A percentile compares a stretch with the other conserved stretches of the same genome.
These are phyloP conservation scores for Phoma sp. DNA, from an alignment of 2,329 filamentous ascomycete species.

Conservation along the genomic window DNA sequence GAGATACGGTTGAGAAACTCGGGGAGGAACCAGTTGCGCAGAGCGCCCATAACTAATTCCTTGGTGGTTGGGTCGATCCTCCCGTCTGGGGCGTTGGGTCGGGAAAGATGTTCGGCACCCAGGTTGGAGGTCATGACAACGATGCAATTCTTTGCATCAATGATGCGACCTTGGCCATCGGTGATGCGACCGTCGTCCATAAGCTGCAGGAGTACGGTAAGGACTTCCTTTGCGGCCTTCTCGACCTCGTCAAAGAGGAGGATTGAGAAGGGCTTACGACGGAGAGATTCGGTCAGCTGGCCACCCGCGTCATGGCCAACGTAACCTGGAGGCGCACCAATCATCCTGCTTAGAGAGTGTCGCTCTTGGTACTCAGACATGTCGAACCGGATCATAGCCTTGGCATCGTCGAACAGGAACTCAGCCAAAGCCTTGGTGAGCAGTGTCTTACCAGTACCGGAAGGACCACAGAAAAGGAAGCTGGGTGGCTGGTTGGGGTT, in stretches of 20 bases:
- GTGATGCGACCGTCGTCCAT: slow-evolving; percentile 99
- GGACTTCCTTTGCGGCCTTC: slow-evolving; percentile 96
- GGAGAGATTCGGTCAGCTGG: slow-evolving; percentile 92
- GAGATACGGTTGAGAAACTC: slow-evolving; percentile 99
- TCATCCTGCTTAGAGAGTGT: slow-evolving; percentile 94
- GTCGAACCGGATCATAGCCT: slow-evolving; percentile 98
- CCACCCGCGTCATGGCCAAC: slow-evolving; percentile 96
- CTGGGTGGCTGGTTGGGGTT: slow-evolving; percentile 97
- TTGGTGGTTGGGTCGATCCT: slow-evolving; percentile 83
- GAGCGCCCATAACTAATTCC: slow-evolving; percentile 87
- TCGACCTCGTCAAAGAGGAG: slow-evolving; percentile 97
- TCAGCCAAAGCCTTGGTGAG: slow-evolving; percentile 96
- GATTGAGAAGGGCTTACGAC: slow-evolving; percentile 95
- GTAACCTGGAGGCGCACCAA: slow-evolving; percentile 94
- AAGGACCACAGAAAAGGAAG: slow-evolving; percentile 98
- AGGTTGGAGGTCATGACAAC: slow-evolving; percentile 99
- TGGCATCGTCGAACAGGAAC: slow-evolving; percentile 96
- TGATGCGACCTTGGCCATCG: slow-evolving; percentile 91
- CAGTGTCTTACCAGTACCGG: slow-evolving; percentile 96
- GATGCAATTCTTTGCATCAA: slow-evolving; percentile 97
- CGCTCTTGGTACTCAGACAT: slow-evolving; percentile 99
- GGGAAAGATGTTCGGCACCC: slow-evolving; percentile 89
- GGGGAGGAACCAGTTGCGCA: slow-evolving; percentile 95
- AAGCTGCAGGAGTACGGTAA: slow-evolving; percentile 96
- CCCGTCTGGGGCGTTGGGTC: slow-evolving; percentile 78